phyloP scores from a whole-genome alignment of 768 basidiomycete species.

The Goffeauzyma gilvescens region DNA sequence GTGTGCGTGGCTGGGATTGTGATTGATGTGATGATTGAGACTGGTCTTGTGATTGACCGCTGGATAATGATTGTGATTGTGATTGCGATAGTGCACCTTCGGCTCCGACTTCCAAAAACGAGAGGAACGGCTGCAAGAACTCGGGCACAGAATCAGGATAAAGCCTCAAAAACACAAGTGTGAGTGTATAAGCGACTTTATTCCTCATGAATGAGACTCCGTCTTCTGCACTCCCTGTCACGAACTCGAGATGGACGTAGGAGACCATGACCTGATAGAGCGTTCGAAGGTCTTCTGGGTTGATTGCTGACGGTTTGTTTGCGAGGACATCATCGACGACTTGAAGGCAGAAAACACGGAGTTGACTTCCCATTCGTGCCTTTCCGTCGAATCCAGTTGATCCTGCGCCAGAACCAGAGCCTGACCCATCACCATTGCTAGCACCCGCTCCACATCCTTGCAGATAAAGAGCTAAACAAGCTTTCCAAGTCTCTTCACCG shows the following conservation, averaged over 20 bases:
- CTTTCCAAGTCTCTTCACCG: constrained; percentile 49
- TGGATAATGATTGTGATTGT: too few species aligned
- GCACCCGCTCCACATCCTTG: constrained; percentile 31
- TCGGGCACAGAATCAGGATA: constrained; percentile 23
- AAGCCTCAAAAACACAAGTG: constrained; percentile 28
- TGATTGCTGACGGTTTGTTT: constrained; percentile 22
- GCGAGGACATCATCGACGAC: constrained; percentile 29
- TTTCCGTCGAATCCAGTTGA: constrained; percentile 29
- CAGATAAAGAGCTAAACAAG: constrained; percentile 30
- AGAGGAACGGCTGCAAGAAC: constrained; percentile 26
- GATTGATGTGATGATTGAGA: background rate
- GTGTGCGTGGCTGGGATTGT: constrained; percentile 36
- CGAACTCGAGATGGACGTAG: constrained; percentile 77
- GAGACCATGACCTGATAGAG: constrained; percentile 57
- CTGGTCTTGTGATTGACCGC: too few species aligned
- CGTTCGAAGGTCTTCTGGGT: constrained; percentile 19
- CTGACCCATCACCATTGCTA: background rate
- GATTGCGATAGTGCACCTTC: too few species aligned
- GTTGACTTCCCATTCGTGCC: constrained; percentile 24
- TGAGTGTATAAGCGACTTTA: constrained; percentile 38
- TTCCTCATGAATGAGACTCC: constrained; percentile 71
- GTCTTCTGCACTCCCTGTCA: constrained; percentile 64
- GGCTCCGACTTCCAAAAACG: constrained; percentile 14
- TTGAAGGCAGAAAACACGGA: constrained; percentile 30
- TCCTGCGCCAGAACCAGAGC: too few species aligned